These are phyloP conservation scores for Backusella australiensis DNA, from an alignment of 192 early-diverging fungal genomes.

Conservation along the genomic window DNA sequence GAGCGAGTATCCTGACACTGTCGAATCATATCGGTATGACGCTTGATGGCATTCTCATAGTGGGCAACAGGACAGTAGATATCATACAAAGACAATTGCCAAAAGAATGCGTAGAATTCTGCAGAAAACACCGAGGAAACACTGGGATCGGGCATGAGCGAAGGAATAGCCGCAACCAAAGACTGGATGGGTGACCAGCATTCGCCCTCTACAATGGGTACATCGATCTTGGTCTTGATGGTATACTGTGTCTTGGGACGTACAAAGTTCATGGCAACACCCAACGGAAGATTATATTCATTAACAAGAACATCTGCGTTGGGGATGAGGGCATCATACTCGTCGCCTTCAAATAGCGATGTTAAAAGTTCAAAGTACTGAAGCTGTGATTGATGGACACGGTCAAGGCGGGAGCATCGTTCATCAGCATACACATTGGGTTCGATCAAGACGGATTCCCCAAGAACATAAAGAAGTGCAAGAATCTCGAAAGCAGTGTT, in stretches of 20 bases:
- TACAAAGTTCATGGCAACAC: constrained; percentile 62
- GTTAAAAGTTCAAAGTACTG: constrained; percentile 68
- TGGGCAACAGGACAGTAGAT: constrained; percentile 61
- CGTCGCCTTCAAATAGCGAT: constrained; percentile 44
- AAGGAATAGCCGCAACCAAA: neutral
- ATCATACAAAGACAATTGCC: constrained; percentile 77
- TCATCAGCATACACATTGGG: constrained; percentile 44
- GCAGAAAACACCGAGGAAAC: constrained; percentile 23
- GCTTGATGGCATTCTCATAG: constrained; percentile 60
- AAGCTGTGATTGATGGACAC: constrained; percentile 55
- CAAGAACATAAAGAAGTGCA: constrained; percentile 61
- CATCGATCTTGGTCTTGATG: neutral
- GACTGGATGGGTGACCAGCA: neutral
- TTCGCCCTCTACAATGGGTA: neutral
- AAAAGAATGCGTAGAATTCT: constrained; percentile 76
- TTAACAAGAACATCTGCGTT: constrained; percentile 42
- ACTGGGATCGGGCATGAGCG: neutral
- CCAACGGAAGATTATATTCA: constrained; percentile 60
- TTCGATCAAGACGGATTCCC: constrained; percentile 49
- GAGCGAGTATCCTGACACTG: constrained; percentile 29
- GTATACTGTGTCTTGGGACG: constrained; percentile 41
- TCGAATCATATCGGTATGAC: constrained; percentile 36
- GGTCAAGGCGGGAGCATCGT: constrained; percentile 58
- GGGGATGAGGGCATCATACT: constrained; percentile 48
- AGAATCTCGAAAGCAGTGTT: constrained; percentile 53